These are phyloP conservation scores for Miscanthus sacchariflorus DNA, from an alignment of 202 grass and related monocot species.

Conservation along the genomic window DNA sequence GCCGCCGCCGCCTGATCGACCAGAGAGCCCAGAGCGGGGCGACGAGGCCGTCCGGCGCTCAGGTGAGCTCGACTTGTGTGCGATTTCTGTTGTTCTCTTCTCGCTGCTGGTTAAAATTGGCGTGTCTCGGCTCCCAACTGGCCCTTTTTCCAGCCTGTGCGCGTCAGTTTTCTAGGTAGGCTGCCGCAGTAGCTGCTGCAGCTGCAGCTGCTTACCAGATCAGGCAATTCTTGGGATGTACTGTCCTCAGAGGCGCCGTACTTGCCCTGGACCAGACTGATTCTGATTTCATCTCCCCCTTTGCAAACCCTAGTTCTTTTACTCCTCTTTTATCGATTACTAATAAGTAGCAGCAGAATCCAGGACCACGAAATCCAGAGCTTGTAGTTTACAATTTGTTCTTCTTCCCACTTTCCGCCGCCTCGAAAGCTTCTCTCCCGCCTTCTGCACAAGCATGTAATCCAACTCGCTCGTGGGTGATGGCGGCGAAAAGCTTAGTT, in stretches of 20 bases:
- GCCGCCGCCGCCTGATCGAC: not conserved
- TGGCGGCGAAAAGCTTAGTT: not conserved
- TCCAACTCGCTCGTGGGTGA: not conserved
- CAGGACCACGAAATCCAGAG: slow-evolving; percentile 37
- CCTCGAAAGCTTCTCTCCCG: not conserved
- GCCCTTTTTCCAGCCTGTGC: not conserved
- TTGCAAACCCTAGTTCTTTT: slow-evolving; percentile 51
- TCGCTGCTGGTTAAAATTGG: not conserved
- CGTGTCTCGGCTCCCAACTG: not conserved
- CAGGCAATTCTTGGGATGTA: slow-evolving; percentile 36
- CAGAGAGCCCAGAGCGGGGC: not conserved
- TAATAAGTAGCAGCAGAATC: not conserved
- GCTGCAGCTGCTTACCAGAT: slow-evolving; percentile 42
- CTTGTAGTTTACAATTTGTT: not conserved
- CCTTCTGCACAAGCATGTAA: not conserved
- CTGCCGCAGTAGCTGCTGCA: slow-evolving; percentile 9
- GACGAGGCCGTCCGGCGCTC: not conserved
- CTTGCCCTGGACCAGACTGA: slow-evolving; percentile 34
- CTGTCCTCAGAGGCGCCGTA: slow-evolving; percentile 26
- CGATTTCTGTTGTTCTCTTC: not conserved
- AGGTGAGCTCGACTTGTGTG: slow-evolving; percentile 16
- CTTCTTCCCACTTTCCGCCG: not conserved
- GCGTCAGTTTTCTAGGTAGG: slow-evolving; percentile 46
- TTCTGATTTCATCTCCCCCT: slow-evolving; percentile 11
- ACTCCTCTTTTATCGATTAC: slow-evolving; percentile 2